Evolutionary conservation across 2,329 filamentous ascomycete genomes (phyloP).

Genomic region (Epichloe sibirici): DNA sequence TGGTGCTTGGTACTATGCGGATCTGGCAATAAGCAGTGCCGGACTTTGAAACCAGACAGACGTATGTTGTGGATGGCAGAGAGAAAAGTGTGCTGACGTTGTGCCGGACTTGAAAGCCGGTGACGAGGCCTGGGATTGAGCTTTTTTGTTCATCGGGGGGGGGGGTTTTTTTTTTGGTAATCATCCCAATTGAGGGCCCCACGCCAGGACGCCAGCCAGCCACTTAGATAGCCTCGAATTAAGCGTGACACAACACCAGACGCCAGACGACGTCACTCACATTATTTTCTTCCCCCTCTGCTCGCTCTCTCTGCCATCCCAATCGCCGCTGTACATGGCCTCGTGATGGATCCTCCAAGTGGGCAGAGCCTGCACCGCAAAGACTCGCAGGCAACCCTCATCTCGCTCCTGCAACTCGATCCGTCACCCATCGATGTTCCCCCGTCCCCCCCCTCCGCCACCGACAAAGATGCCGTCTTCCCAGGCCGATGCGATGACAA

Average conservation of each 20-base stretch:
- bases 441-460: conserved; percentile 24
- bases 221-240: background rate
- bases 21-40: too few species aligned
- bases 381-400: conserved; percentile 41
- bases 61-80: too few species aligned
- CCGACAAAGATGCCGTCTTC: conserved; percentile 17
- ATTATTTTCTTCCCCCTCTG: background rate
- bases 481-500: conserved; percentile 19
- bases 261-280: background rate
- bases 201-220: background rate
- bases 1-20: background rate
- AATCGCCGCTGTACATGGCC: background rate
- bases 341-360: conserved; percentile 9
- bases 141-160: too few species aligned
- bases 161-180: too few species aligned
- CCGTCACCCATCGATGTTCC: conserved; percentile 61
- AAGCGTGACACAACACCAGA: background rate
- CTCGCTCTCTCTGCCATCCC: background rate
- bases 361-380: conserved; percentile 14
- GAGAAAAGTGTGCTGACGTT: too few species aligned
- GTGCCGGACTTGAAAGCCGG: too few species aligned
- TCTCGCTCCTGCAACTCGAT: conserved; percentile 66
- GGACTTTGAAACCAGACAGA: too few species aligned
- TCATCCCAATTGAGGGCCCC: background rate
- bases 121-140: too few species aligned